Conservation (phyloP, 345 rosid species). For the Camelina neglecta region DNA sequence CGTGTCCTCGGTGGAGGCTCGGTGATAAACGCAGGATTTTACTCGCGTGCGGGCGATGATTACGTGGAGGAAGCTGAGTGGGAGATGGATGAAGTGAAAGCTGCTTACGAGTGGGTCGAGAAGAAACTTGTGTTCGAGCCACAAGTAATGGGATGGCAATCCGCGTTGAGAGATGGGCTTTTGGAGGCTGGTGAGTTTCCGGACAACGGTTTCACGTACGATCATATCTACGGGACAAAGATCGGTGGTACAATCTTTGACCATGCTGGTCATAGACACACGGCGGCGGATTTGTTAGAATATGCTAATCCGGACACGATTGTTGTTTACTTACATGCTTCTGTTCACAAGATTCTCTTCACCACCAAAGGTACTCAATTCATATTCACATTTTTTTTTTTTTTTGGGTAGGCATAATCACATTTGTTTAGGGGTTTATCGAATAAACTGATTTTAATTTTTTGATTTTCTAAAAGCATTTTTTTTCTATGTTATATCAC, state of each 20-base stretch:
- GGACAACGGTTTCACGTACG: constrained; percentile 61
- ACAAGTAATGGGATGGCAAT: constrained; percentile 54
- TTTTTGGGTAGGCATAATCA: neutral
- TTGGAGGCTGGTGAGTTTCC: constrained; percentile 62
- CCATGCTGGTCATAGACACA: constrained; percentile 57
- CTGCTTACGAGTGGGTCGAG: constrained; percentile 70
- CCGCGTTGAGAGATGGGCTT: constrained; percentile 66
- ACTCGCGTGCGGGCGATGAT: constrained; percentile 50
- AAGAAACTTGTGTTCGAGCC: constrained; percentile 59
- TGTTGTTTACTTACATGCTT: constrained; percentile 60
- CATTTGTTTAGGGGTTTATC: too few relatives aligned
- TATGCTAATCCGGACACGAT: constrained; percentile 53
- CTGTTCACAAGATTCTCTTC: constrained; percentile 57
- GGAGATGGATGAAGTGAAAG: constrained; percentile 48
- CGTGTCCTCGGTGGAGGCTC: constrained; percentile 80
- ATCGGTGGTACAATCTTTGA: constrained; percentile 75
- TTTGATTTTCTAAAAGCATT: neutral
- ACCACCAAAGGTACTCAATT: constrained; percentile 38
- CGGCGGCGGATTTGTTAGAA: constrained; percentile 69
- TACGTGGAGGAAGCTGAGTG: constrained; percentile 53
- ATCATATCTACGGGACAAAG: constrained; percentile 69
- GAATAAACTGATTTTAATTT: neutral
- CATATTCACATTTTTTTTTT: neutral
- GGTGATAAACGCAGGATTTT: constrained; percentile 72
- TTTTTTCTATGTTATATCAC: neutral